Base-by-base conservation (phyloP, 2,329 filamentous ascomycete genomes). In the Emergomyces pasteurianus region DNA sequence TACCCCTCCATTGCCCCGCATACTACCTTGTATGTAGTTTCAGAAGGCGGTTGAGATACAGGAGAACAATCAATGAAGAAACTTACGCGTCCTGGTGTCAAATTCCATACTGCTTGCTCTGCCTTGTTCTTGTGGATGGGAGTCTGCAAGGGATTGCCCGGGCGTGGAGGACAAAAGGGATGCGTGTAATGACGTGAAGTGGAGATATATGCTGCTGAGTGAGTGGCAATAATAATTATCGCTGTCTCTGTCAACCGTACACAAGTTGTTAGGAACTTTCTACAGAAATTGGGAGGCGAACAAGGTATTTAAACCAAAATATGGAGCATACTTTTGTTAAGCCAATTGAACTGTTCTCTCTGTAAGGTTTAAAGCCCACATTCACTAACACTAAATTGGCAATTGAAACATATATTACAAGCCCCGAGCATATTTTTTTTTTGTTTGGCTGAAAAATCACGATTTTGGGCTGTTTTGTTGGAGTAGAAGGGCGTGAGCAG, bases 31-130 rank as follows among this genome's bases (percentile, higher is more conserved):
- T n/a, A 14, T 36, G 8, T 23, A 21, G 8, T 36, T 23, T 58
- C 18, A 23, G 14, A 6, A 3, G 23, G 50, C 8, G 43, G 10
- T 18, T 18, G 10, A n/a, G 54, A 28, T 12, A 40, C 16, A 18
- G 16, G 26, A 9, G 9, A 10, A 5, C 9, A 21, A 5, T 46
- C 40, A 46, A 57, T 43, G 34, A 26, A 8, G 40, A 3, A 46
- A 73, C 86, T 71, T 77, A 91, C 88, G 81, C 55, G 81, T 88
- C 75, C 89, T 86, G 9, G 87, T 83, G 69, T 91, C 88, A 76
- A 82, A 81, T 72, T 90, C 87, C 88, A 91, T 91, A 47, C 64
- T 34, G 62, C 57, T 55, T 23, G 42, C 52, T 47, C 42, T n/a
- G 16, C 43, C 59, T 40, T 46, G 10, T 57, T 42, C 38, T 56